Evolutionary conservation across 2,329 filamentous ascomycete species (phyloP), one percentile per base, ranked within the genome.

Genomic region (Magnaporthiopsis rhizophila): DNA sequence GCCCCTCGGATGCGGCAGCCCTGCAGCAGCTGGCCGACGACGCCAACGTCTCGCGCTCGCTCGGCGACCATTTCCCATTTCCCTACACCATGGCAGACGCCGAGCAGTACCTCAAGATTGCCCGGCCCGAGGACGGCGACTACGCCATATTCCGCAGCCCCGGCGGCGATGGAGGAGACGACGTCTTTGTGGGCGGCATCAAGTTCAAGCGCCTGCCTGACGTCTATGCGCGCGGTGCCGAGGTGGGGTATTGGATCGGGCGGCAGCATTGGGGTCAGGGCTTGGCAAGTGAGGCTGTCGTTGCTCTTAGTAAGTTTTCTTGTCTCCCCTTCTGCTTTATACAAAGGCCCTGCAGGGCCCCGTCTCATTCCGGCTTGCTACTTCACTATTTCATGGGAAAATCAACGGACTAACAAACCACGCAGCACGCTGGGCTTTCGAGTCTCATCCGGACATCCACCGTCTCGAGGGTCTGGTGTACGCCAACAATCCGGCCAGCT

Each of bases 221-320:
- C 63, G 72, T 79, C 68, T 73, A 80, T 65, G 75, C 74, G 67
- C 73, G 75, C 61, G 79, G 76, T 4, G 75, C 76, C 69, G 80
- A 83, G 72, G 8, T 84, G 0, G 82, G 81, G 5, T 85, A 84
- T 72, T 83, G 78, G 76, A 56, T 81, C 30, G 76, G 73, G 0
- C 73, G 72, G 53, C 67, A 71, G 13, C 71, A 74, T 61, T 81
- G 81, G 81, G 79, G 81, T 0, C 74, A 73, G 36, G 82, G 82
- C 0, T 75, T 80, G 64, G 76, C 74, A 64, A 77, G 74, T 1
- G 79, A 78, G 66, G 79, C 76, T 18, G 65, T 76, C 2, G 60
- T 36, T 3, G 79, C 67, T 1, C 77, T 83, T 62, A 30, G 57
- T 58, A 26, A 26, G 57, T 58, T 26, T 15, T 26, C 11, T 26